Conservation (phyloP, 345 rosid species). For the Leavenworthia alabamica region DNA sequence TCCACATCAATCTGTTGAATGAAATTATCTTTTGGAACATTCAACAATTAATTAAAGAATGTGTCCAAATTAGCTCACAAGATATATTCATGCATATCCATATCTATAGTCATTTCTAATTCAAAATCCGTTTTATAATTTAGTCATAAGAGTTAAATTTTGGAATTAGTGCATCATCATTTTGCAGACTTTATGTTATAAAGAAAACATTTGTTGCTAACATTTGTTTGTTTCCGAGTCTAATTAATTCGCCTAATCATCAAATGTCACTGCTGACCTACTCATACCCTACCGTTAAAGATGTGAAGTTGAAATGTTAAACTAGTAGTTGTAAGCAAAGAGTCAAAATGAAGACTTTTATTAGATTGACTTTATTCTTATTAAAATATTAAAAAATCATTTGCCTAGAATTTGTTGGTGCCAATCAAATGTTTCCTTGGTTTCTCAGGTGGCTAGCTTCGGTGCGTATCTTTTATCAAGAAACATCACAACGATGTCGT, state of each 20-base stretch:
- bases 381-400: no score
- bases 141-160: neutral
- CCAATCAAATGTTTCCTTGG: neutral
- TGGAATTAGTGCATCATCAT: slow-evolving; percentile 12
- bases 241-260: no score
- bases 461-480: slow-evolving; percentile 84
- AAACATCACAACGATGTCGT: slow-evolving; percentile 65
- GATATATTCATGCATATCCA: slow-evolving; percentile 12
- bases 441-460: slow-evolving; percentile 81
- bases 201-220: neutral
- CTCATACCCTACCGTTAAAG: no score
- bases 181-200: no score
- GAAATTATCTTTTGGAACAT: no score
- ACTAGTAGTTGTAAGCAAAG: neutral
- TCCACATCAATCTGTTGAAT: neutral
- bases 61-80: slow-evolving; percentile 7
- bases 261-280: no score
- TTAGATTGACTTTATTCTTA: no score
- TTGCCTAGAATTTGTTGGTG: no score
- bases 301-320: slow-evolving; percentile 17
- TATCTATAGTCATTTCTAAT: neutral
- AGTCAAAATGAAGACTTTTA: no score
- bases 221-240: neutral
- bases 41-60: neutral
- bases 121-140: neutral